These are phyloP conservation scores for Deinandra increscens DNA, from an alignment of 129 eudicot genomes.

Conservation along the genomic window DNA sequence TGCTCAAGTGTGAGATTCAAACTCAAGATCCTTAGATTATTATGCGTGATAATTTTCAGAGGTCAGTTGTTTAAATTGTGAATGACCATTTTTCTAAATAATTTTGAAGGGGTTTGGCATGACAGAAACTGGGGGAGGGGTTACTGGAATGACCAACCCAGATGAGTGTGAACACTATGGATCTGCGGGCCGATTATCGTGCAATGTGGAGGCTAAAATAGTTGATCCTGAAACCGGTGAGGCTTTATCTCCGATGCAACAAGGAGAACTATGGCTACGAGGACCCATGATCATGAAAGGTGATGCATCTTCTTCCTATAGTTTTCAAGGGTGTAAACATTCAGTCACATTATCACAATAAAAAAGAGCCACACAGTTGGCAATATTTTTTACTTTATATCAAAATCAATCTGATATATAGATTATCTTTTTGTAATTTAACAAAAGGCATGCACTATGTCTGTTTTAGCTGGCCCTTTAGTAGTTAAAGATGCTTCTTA, in stretches of 20 bases:
- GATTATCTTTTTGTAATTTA: not conserved
- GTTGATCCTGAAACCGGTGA: conserved; percentile 80
- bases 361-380: conserved; percentile 4
- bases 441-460: not conserved
- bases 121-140: conserved; percentile 86
- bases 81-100: not conserved
- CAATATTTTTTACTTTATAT: not conserved
- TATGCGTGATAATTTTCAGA: not conserved
- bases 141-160: conserved; percentile 47
- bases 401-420: conserved; percentile 1
- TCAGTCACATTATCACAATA: not conserved
- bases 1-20: not conserved
- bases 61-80: not conserved
- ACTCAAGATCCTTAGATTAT: not conserved
- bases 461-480: conserved; percentile 2
- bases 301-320: conserved; percentile 23
- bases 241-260: conserved; percentile 68
- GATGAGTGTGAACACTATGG: conserved; percentile 59
- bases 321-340: not conserved
- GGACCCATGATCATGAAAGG: conserved; percentile 96
- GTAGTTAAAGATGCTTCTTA: not conserved
- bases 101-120: conserved; percentile 71
- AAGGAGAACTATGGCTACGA: conserved; percentile 85
- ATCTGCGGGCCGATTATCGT: conserved; percentile 75
- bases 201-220: conserved; percentile 69